Conservation (phyloP, 2,329 filamentous ascomycete genomes). For the Coleophoma cylindrospora region DNA sequence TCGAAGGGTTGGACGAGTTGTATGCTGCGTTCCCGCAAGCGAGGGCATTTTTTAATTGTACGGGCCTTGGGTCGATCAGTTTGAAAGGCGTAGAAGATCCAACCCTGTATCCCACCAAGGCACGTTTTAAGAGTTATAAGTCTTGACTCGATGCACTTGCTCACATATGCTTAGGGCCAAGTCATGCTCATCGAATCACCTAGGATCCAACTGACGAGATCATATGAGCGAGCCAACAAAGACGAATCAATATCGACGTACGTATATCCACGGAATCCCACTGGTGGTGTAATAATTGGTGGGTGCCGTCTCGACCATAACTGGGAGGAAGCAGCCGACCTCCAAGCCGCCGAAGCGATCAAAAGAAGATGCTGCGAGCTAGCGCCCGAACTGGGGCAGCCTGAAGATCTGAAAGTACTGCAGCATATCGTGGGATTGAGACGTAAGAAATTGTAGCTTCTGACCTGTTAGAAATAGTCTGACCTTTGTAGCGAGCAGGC, state of each 20-base stretch:
- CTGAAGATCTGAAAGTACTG: slow-evolving; percentile 55
- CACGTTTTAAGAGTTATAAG: not conserved
- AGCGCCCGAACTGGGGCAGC: slow-evolving; percentile 48
- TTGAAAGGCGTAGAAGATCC: slow-evolving; percentile 13
- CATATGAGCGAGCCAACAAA: not conserved
- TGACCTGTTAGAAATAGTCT: not conserved
- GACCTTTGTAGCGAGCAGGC: not conserved
- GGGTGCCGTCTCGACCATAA: slow-evolving; percentile 49
- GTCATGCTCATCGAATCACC: not conserved
- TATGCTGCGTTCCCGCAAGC: not conserved
- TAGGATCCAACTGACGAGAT: not conserved
- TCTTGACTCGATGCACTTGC: too few relatives aligned
- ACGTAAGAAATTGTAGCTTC: slow-evolving; percentile 20
- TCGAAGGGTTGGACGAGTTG: not conserved
- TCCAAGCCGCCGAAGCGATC: slow-evolving; percentile 55
- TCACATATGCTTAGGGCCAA: not conserved
- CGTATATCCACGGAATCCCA: not conserved
- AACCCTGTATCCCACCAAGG: slow-evolving; percentile 7
- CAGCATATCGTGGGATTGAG: slow-evolving; percentile 60
- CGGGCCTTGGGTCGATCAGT: slow-evolving; percentile 6
- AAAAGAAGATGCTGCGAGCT: slow-evolving; percentile 54
- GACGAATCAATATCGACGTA: not conserved
- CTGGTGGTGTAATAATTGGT: not conserved
- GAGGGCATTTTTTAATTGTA: slow-evolving; percentile 8
- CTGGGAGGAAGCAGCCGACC: slow-evolving; percentile 57